phyloP scores from a whole-genome alignment of 2,329 filamentous ascomycete genomes.

The Lasiodiplodia hormozganensis region DNA sequence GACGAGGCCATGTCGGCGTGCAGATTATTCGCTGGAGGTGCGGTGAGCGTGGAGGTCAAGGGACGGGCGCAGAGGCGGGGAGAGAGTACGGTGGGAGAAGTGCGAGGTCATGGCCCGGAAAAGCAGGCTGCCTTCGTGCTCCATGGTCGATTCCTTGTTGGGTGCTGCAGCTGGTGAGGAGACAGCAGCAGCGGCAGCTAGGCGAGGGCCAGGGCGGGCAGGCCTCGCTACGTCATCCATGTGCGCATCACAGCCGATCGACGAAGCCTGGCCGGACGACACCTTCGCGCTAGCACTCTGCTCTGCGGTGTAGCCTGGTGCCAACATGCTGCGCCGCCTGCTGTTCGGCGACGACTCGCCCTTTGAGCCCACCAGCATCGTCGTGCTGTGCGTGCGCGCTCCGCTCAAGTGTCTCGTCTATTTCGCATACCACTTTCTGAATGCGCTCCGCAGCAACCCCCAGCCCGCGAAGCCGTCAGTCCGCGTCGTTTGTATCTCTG shows the following conservation, averaged over 20 bases:
- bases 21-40: conserved; percentile 23
- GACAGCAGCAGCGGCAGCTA: neutral
- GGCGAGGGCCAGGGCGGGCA: neutral
- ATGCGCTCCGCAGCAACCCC: conserved; percentile 71
- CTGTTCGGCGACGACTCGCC: conserved; percentile 24
- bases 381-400: conserved; percentile 17
- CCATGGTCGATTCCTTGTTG: conserved; percentile 9
- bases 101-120: conserved; percentile 27
- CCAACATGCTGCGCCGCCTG: conserved; percentile 22
- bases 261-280: neutral
- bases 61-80: neutral
- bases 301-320: neutral
- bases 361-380: conserved; percentile 24
- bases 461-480: conserved; percentile 66
- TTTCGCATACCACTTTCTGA: conserved; percentile 68
- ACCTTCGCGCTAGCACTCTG: neutral
- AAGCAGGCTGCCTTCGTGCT: conserved; percentile 26
- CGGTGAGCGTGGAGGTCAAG: conserved; percentile 10
- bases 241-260: conserved; percentile 14
- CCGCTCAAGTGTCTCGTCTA: conserved; percentile 47
- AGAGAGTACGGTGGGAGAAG: conserved; percentile 22
- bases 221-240: conserved; percentile 16
- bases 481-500: conserved; percentile 85
- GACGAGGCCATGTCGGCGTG: conserved; percentile 29
- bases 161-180: neutral